These are phyloP conservation scores for Penicillium sp. DNA, from an alignment of 2,329 filamentous ascomycete genomes.

Conservation along the genomic window DNA sequence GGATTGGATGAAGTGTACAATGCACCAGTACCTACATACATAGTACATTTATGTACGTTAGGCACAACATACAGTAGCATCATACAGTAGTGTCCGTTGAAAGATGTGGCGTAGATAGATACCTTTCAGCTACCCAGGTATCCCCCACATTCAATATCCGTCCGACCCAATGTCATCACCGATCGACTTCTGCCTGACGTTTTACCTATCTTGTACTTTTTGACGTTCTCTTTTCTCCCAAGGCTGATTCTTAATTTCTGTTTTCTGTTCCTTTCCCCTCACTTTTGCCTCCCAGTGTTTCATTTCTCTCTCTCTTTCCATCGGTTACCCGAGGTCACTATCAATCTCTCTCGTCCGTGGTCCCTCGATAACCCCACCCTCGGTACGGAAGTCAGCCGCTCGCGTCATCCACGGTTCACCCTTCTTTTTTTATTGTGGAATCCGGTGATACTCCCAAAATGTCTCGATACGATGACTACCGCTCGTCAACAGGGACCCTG, in stretches of 20 bases:
- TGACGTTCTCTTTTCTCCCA: conserved; percentile 1
- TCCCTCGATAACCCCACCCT: conserved; percentile 17
- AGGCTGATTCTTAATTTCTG: conserved; percentile 14
- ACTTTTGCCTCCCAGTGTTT: not conserved
- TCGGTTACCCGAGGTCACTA: not conserved
- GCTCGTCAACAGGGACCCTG: conserved; percentile 34
- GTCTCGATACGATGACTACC: conserved; percentile 40
- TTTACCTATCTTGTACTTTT: not conserved
- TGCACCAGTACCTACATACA: not conserved
- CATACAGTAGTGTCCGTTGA: conserved; percentile 1
- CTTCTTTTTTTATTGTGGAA: not conserved
- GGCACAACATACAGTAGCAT: not conserved
- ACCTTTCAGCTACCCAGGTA: too few relatives aligned
- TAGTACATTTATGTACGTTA: conserved; percentile 8
- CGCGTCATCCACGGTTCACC: conserved; percentile 37
- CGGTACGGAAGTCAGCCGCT: conserved; percentile 37
- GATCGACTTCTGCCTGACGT: conserved; percentile 21
- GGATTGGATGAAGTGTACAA: conserved; percentile 10
- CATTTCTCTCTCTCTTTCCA: not conserved
- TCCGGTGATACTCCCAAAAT: conserved; percentile 23
- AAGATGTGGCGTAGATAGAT: conserved; percentile 1
- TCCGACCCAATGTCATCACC: conserved; percentile 17
- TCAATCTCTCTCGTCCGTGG: conserved; percentile 12
- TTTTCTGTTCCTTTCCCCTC: conserved; percentile 1
- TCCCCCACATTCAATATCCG: not conserved